These are phyloP conservation scores for Hypomyces rosellus DNA, from an alignment of 2,329 filamentous ascomycete genomes.

Conservation along the genomic window DNA sequence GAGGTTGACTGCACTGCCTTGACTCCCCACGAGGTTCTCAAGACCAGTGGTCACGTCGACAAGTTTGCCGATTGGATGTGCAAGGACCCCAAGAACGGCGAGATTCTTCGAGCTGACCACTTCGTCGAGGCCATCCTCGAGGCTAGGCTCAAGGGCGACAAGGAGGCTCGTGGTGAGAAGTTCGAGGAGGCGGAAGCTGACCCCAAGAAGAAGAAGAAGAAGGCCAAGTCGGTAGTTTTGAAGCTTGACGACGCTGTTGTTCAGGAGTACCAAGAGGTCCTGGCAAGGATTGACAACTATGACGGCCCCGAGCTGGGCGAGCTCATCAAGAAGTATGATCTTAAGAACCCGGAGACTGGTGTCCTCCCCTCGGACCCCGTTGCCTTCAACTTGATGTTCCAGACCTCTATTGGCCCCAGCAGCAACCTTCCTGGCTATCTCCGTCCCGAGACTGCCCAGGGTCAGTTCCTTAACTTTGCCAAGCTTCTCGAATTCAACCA, in stretches of 20 bases:
- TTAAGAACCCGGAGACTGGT: constrained; percentile 79
- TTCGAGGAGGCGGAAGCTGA: constrained; percentile 69
- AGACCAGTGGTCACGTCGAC: constrained; percentile 94
- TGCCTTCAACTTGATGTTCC: constrained; percentile 98
- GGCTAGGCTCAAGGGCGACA: constrained; percentile 78
- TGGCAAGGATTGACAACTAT: constrained; percentile 95
- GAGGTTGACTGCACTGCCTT: constrained; percentile 92
- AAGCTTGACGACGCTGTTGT: constrained; percentile 83
- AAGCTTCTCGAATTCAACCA: constrained; percentile 97
- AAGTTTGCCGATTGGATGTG: constrained; percentile 99
- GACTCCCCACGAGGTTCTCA: constrained; percentile 87
- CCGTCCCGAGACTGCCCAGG: constrained; percentile 92
- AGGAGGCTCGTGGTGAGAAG: constrained; percentile 81
- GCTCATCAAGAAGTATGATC: constrained; percentile 85
- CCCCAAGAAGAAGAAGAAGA: constrained; percentile 78
- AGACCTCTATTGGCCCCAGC: constrained; percentile 88
- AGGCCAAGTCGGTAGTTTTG: constrained; percentile 71
- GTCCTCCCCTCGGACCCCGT: constrained; percentile 73
- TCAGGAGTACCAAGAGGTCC: constrained; percentile 82
- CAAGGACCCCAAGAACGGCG: constrained; percentile 95
- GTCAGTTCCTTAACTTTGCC: constrained; percentile 94
- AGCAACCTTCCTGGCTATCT: constrained; percentile 80
- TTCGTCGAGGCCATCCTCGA: constrained; percentile 93
- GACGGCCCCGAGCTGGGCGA: constrained; percentile 77
- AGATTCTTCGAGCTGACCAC: constrained; percentile 94